Conservation (phyloP, 2,329 filamentous ascomycete species). For the Trichoderma citrinoviride region DNA sequence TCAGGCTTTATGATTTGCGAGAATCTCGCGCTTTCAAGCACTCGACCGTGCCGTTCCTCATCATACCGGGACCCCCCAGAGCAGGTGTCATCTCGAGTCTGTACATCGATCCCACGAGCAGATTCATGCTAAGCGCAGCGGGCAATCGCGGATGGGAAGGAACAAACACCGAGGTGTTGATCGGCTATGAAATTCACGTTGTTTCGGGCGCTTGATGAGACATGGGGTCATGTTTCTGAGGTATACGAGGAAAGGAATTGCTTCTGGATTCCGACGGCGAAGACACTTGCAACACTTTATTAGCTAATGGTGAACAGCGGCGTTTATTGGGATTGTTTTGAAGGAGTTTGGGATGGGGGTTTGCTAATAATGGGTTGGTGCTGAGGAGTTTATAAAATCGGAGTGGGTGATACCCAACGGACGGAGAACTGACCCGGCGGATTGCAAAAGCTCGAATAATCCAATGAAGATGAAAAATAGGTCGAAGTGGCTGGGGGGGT, state of each 20-base stretch:
- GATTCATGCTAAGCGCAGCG: conserved; percentile 87
- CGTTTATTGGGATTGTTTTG: neutral
- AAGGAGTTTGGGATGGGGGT: neutral
- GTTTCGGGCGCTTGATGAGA: conserved; percentile 4
- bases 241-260: neutral
- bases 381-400: neutral
- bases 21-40: conserved; percentile 64
- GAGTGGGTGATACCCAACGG: neutral
- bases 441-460: neutral
- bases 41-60: conserved; percentile 88
- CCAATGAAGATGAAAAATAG: no score
- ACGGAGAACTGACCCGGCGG: neutral
- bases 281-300: neutral
- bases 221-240: neutral
- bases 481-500: no score
- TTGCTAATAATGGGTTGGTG: neutral
- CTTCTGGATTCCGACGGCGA: neutral
- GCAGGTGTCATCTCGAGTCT: conserved; percentile 85
- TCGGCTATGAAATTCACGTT: conserved; percentile 83
- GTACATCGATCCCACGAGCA: conserved; percentile 82
- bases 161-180: conserved; percentile 78
- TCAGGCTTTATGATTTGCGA: conserved; percentile 85
- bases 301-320: neutral
- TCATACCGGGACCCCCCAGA: conserved; percentile 79
- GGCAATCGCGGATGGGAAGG: conserved; percentile 97